These are phyloP conservation scores for Nepenthes mirabilis DNA, from an alignment of 148 eudicot species.

Conservation along the genomic window DNA sequence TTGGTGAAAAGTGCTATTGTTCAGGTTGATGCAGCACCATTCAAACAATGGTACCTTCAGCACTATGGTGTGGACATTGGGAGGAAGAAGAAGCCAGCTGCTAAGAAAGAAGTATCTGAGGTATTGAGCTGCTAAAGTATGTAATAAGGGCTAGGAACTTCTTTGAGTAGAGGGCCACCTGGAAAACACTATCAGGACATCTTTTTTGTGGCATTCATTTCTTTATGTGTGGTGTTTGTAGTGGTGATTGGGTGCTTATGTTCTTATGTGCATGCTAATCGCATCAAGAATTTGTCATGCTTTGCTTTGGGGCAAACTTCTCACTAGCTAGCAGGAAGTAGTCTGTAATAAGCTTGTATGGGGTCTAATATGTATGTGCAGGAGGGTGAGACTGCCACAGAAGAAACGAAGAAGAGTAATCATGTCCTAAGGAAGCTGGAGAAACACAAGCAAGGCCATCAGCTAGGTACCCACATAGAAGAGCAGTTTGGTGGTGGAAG, in stretches of 20 bases:
- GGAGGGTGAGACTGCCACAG: conserved; percentile 38
- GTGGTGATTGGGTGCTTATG: neutral
- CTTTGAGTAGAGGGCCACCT: too few species aligned
- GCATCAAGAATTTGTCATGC: neutral
- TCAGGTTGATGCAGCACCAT: conserved; percentile 58
- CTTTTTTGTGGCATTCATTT: too few species aligned
- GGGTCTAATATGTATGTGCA: conserved; percentile 2
- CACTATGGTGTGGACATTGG: conserved; percentile 57
- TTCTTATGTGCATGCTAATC: neutral
- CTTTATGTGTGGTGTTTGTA: too few species aligned
- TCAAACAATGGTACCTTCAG: conserved; percentile 54
- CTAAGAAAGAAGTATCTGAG: conserved; percentile 40
- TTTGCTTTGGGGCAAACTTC: neutral
- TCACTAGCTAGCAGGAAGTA: neutral
- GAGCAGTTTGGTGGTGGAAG: conserved; percentile 69
- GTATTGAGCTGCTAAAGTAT: conserved; percentile 7
- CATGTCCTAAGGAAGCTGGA: conserved; percentile 50
- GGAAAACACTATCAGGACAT: too few species aligned
- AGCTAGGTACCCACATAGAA: conserved; percentile 50
- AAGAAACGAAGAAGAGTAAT: conserved; percentile 61
- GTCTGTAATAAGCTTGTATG: neutral
- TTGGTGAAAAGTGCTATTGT: conserved; percentile 51
- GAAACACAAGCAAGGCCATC: conserved; percentile 39
- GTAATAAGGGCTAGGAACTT: too few species aligned
- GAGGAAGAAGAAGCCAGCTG: conserved; percentile 42